Evolutionary conservation across 2,329 filamentous ascomycete genomes (phyloP).

Genomic region (Colletotrichum sp.): DNA sequence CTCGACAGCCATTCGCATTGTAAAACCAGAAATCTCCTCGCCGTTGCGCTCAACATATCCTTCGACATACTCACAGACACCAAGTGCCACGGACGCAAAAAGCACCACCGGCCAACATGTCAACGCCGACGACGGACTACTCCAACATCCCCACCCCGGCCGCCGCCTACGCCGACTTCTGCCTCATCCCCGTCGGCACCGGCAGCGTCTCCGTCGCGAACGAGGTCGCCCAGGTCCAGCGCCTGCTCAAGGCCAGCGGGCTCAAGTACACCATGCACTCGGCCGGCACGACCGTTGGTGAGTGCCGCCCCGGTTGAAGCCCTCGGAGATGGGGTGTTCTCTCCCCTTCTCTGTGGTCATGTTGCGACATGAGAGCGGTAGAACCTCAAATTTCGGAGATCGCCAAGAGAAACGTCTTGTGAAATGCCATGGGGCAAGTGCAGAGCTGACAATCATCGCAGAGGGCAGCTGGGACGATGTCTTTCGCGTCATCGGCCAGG

Average conservation of each 20-base stretch:
- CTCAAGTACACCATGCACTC: constrained; percentile 90
- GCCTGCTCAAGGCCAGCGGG: constrained; percentile 80
- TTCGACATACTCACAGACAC: background rate
- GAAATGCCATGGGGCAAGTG: too few species aligned
- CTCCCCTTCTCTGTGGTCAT: too few species aligned
- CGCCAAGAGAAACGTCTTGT: too few species aligned
- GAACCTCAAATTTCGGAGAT: too few species aligned
- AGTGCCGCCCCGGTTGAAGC: constrained; percentile 27
- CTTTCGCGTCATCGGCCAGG: constrained; percentile 84
- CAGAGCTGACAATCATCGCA: constrained; percentile 68
- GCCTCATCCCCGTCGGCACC: constrained; percentile 88
- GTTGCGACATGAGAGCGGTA: too few species aligned
- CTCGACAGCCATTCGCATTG: too few species aligned
- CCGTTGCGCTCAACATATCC: background rate
- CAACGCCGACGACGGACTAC: constrained; percentile 45
- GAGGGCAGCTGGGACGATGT: constrained; percentile 93
- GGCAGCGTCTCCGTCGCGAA: constrained; percentile 75
- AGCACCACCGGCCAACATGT: background rate
- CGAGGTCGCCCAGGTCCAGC: constrained; percentile 89
- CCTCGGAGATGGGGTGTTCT: too few species aligned
- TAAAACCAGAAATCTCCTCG: background rate
- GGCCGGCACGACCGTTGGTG: constrained; percentile 90
- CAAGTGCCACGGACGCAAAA: background rate
- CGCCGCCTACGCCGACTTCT: constrained; percentile 87
- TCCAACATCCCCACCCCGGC: constrained; percentile 66